A percentile compares a stretch with the other conserved stretches of the same genome.
Conservation (phyloP, 1,139 yeast species). For the Yamadazyma atlantica region DNA sequence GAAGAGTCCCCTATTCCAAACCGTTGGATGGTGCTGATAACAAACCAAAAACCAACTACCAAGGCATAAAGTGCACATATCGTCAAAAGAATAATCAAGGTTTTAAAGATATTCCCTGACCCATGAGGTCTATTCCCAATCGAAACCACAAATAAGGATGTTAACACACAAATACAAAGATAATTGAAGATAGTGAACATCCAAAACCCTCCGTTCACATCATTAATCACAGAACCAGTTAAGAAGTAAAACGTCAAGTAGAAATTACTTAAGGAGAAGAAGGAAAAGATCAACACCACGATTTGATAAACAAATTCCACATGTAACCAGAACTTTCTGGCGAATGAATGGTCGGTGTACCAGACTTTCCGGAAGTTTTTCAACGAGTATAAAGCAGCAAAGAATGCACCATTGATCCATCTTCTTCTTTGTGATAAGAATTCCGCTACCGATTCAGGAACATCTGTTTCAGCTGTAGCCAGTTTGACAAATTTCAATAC, state of each 20-base stretch:
- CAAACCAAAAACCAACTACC: conserved; percentile 79
- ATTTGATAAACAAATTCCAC: conserved; percentile 84
- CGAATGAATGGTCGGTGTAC: conserved; percentile 77
- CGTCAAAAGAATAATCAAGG: conserved; percentile 69
- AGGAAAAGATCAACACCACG: conserved; percentile 72
- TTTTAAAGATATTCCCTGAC: conserved; percentile 64
- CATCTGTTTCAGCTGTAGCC: conserved; percentile 97
- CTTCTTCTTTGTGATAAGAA: conserved; percentile 94
- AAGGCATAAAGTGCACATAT: conserved; percentile 81
- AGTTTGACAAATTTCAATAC: conserved; percentile 87
- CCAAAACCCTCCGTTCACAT: conserved; percentile 62
- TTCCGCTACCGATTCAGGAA: conserved; percentile 88
- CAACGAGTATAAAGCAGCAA: conserved; percentile 90
- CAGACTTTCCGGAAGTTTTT: conserved; percentile 77
- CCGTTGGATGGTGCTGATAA: conserved; percentile 51
- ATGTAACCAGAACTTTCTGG: conserved; percentile 77
- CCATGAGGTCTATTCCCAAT: conserved; percentile 98
- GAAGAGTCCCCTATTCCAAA: conserved; percentile 40
- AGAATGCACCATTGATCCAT: conserved; percentile 97
- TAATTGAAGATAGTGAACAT: conserved; percentile 84
- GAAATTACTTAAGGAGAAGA: conserved; percentile 88
- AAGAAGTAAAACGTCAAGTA: conserved; percentile 89
- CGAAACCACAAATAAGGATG: conserved; percentile 84
- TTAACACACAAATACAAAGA: conserved; percentile 72
- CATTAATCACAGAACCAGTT: conserved; percentile 74